Conservation (phyloP, 2,329 filamentous ascomycete genomes). For the Aspergillaceae sp. region DNA sequence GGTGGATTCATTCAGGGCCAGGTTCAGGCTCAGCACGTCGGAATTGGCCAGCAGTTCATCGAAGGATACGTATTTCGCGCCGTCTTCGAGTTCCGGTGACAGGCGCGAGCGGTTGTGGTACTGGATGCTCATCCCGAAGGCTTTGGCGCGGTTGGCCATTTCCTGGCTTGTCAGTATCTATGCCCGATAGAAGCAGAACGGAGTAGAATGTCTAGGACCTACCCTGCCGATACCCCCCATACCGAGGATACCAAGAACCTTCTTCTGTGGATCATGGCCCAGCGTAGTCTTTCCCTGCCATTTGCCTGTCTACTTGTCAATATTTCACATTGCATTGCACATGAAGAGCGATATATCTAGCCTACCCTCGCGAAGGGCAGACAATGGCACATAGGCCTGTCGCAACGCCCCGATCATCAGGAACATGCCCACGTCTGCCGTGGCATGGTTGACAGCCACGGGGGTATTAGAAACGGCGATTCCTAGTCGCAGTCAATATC, state of each 20-base stretch:
- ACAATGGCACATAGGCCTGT: slow-evolving; percentile 35
- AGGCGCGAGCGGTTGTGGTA: slow-evolving; percentile 41
- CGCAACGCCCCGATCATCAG: slow-evolving; percentile 40
- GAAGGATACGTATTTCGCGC: slow-evolving; percentile 38
- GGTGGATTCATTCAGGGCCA: slow-evolving; percentile 37
- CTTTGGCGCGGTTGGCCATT: slow-evolving; percentile 37
- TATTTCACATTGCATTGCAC: not conserved
- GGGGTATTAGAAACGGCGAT: slow-evolving; percentile 39
- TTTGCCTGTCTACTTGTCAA: slow-evolving; percentile 18
- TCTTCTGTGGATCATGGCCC: slow-evolving; percentile 39
- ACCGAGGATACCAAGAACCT: slow-evolving; percentile 39
- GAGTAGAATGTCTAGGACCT: slow-evolving; percentile 7
- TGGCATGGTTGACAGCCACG: slow-evolving; percentile 40
- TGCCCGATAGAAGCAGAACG: not conserved
- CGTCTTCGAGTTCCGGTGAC: slow-evolving; percentile 31
- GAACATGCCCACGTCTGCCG: slow-evolving; percentile 41
- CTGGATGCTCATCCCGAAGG: slow-evolving; percentile 40
- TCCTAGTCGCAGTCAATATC: slow-evolving; percentile 9
- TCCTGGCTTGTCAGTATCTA: slow-evolving; percentile 23
- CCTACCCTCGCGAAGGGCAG: slow-evolving; percentile 34
- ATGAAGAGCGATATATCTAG: not conserved
- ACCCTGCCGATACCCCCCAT: slow-evolving; percentile 43
- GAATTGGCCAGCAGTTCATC: slow-evolving; percentile 38
- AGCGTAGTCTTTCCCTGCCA: slow-evolving; percentile 36
- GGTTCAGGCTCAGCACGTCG: slow-evolving; percentile 40